Evolutionary conservation across 2,329 filamentous ascomycete species (phyloP), one percentile per base, ranked within the genome.

Genomic region (Fusarium nematophilum): DNA sequence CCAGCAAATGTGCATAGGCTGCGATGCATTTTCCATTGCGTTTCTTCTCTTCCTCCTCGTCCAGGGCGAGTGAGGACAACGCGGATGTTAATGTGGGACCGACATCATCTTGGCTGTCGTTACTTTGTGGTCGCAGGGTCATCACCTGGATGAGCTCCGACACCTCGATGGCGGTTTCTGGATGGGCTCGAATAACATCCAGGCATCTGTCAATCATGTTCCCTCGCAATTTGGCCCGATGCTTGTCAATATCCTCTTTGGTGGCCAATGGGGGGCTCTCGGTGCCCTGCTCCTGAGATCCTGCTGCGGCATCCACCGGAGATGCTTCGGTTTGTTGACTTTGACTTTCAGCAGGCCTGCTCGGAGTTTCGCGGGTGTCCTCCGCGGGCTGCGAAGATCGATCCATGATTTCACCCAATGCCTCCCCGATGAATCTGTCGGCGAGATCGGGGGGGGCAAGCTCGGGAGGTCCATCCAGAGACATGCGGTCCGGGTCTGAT

Each of bases 1-100:
- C 95, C 9, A 99, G 81, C 11, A 99, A 83, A 75, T 99, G 94
- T 14, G 95, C 93, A 76, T 96, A 97, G 2, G 95, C 92, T 15
- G 93, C 90, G 64, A 99, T 86, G 56, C 81, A 84, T 57, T 77
- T 78, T 5, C 82, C 82, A 53, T 84, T 83, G 3, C 77, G 87
- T 72, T 92, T 94, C 66, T 82, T 85, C 38, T 86, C 80, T 43
- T 88, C 85, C 39, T 88, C 86, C 8, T 87, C 85, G 31, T 88
- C 83, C 30, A 80, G 73, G 10, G 81, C 80, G 47, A 90, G 83
- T 6, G 88, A 90, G 66, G 96, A 89, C 10, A 99, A 79, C 1
- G 93, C 96, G 68, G 91, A 89, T 5, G 93, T 89, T 38, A 99
- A 79, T 0, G 93, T 96, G 44, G 89, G 86, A 13, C 91, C 93